phyloP scores from a whole-genome alignment of 352 stramenopile genomes.

The Phytopythium chamaehyphon region DNA sequence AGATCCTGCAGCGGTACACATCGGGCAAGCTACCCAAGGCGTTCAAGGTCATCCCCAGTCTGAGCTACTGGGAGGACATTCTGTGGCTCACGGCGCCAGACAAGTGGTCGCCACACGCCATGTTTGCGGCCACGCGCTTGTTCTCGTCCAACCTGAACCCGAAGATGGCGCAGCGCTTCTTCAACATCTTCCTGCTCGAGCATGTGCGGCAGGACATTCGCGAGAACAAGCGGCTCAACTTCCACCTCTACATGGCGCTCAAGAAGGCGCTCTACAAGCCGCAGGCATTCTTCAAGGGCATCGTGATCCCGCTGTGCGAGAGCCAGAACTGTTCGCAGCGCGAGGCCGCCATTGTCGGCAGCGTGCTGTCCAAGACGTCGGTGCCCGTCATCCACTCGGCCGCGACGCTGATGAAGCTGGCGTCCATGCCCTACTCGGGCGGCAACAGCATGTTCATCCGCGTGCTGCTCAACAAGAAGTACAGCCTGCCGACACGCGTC shows the following conservation, averaged over 20 bases:
- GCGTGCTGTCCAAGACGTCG: constrained; percentile 96
- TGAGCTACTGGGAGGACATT: constrained; percentile 98
- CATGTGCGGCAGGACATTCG: constrained; percentile 97
- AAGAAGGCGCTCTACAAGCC: constrained; percentile 99
- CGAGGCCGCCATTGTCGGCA: constrained; percentile 97
- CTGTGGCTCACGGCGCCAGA: constrained; percentile 97
- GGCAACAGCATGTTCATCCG: constrained; percentile 98
- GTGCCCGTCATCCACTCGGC: constrained; percentile 99
- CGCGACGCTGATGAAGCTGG: constrained; percentile 98
- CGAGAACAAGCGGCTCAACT: constrained; percentile 98
- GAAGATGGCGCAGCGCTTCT: constrained; percentile 99
- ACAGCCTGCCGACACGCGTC: constrained; percentile 96
- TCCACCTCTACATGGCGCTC: constrained; percentile 98
- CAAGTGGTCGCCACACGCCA: constrained; percentile 98
- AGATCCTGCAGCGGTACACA: constrained; percentile 96
- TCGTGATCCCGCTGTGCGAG: constrained; percentile 97
- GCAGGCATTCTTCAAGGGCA: constrained; percentile 99
- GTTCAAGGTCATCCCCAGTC: constrained; percentile 99
- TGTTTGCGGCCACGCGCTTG: constrained; percentile 95
- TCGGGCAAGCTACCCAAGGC: constrained; percentile 99
- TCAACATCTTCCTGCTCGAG: constrained; percentile 97
- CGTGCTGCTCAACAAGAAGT: constrained; percentile 99
- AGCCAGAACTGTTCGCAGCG: constrained; percentile 94
- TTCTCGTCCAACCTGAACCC: constrained; percentile 99
- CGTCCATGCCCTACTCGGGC: constrained; percentile 95